Conservation (phyloP, 768 basidiomycete genomes). For the Amanita exitialis region DNA sequence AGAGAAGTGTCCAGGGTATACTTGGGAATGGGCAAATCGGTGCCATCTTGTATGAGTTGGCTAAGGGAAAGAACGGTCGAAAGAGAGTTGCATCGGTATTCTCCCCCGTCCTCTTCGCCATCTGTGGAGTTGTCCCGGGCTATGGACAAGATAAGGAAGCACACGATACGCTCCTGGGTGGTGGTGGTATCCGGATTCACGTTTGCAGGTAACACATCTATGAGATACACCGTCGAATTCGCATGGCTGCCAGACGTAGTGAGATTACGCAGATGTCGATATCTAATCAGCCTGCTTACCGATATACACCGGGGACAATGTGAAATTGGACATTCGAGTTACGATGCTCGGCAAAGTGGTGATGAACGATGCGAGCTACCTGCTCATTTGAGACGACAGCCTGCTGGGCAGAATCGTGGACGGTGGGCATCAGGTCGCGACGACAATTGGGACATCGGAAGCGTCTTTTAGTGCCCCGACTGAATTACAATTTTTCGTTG, state of each 20-base stretch:
- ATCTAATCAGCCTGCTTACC: background rate
- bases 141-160: conserved; percentile 21
- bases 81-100: conserved; percentile 27
- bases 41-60: conserved; percentile 28
- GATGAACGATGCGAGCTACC: background rate
- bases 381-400: background rate
- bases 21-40: conserved; percentile 40
- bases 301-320: background rate
- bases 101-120: background rate
- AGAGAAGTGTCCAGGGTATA: conserved; percentile 40
- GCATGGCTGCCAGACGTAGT: conserved; percentile 10
- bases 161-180: conserved; percentile 6
- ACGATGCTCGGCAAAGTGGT: conserved; percentile 3
- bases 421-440: background rate
- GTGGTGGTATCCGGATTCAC: background rate
- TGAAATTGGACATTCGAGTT: background rate
- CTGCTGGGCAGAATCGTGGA: background rate
- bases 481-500: too few species aligned
- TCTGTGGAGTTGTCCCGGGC: conserved; percentile 1
- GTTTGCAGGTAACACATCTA: conserved; percentile 7
- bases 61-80: conserved; percentile 28
- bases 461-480: background rate
- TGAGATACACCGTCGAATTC: conserved; percentile 7
- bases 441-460: background rate
- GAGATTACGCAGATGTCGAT: background rate